Evolutionary conservation across 306 rosid genomes (phyloP).

Genomic region (Glycine tomentella): DNA sequence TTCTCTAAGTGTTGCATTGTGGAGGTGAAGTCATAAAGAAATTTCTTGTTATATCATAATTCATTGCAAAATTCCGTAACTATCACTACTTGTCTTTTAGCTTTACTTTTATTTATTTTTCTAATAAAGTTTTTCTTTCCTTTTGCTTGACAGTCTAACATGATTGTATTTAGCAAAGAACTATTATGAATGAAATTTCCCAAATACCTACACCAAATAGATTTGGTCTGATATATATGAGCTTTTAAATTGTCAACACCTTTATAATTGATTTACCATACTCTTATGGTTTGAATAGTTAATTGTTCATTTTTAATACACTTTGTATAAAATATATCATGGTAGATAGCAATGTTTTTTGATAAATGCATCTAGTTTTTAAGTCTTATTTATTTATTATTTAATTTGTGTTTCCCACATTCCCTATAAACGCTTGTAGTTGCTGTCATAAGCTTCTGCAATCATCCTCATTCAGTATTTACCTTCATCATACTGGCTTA

Average conservation of each 20-base stretch:
- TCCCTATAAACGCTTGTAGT: background rate
- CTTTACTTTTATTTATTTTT: background rate
- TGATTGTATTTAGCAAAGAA: background rate
- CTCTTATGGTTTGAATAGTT: background rate
- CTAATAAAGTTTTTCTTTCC: background rate
- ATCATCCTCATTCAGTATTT: constrained; percentile 10
- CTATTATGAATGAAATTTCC: background rate
- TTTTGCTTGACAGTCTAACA: constrained; percentile 7
- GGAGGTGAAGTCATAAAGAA: background rate
- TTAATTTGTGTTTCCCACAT: background rate
- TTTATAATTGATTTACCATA: background rate
- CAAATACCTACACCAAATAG: too few relatives aligned
- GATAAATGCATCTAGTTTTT: background rate
- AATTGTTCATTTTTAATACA: background rate
- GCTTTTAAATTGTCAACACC: too few relatives aligned
- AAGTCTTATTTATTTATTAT: background rate
- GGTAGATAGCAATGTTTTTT: background rate
- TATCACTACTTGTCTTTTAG: background rate
- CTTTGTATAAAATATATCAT: background rate
- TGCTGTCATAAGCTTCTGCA: background rate
- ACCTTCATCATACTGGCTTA: background rate
- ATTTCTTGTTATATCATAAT: background rate
- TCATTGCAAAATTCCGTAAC: background rate
- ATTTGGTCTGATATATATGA: too few relatives aligned
- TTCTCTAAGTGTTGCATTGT: too few relatives aligned